Evolutionary conservation across 139 green algal species (phyloP).

Genomic region (Parachlorella kessleri): DNA sequence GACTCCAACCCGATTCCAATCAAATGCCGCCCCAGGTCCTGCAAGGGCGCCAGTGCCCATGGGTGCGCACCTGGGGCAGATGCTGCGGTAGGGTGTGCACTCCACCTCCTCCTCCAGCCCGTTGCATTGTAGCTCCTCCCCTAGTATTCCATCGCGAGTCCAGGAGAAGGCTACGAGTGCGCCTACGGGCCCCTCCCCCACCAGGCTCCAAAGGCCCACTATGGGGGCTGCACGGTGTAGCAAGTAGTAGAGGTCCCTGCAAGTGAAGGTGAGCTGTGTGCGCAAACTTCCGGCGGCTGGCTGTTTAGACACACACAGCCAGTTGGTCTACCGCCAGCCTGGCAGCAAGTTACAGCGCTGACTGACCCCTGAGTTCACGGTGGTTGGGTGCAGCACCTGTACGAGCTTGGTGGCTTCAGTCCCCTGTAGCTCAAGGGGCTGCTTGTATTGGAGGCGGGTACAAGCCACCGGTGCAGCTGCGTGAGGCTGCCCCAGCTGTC

Average conservation of each 20-base stretch:
- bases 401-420: no score
- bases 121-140: slow-evolving; percentile 2
- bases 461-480: slow-evolving; percentile 22
- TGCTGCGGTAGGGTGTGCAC: neutral
- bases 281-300: no score
- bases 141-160: slow-evolving; percentile 13
- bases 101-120: slow-evolving; percentile 4
- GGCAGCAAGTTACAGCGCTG: neutral
- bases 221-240: slow-evolving; percentile 7
- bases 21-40: no score
- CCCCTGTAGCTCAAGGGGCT: no score
- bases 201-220: slow-evolving; percentile 34
- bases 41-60: no score
- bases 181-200: slow-evolving; percentile 26
- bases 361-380: no score
- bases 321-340: neutral
- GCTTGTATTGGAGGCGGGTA: no score
- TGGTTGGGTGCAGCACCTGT: no score
- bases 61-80: slow-evolving; percentile 11
- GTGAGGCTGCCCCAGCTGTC: slow-evolving; percentile 21
- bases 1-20: no score
- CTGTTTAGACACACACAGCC: no score
- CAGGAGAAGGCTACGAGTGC: slow-evolving; percentile 27
- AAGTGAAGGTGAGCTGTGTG: no score
- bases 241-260: slow-evolving; percentile 30